phyloP scores from a whole-genome alignment of 2,329 filamentous ascomycete species.

The Colletotrichum higginsianum region DNA sequence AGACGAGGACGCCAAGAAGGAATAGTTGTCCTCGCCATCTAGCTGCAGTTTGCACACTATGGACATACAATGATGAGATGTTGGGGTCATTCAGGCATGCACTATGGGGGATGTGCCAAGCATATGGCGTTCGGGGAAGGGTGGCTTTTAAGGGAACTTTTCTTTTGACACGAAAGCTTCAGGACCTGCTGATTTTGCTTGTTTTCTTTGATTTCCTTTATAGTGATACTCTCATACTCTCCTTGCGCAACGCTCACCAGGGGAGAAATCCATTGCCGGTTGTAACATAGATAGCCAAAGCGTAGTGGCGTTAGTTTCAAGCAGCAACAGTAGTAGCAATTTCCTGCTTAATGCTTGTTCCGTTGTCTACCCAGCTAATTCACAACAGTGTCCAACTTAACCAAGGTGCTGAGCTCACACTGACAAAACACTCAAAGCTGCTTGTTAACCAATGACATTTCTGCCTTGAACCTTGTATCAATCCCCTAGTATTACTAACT shows the following conservation, averaged over 20 bases:
- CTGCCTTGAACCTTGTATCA: too few species aligned
- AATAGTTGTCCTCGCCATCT: constrained; percentile 10
- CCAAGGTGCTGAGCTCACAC: not conserved
- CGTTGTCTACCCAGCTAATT: too few species aligned
- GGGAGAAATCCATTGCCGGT: not conserved
- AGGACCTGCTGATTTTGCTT: constrained; percentile 7
- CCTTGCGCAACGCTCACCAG: not conserved
- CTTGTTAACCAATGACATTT: too few species aligned
- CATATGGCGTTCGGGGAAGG: constrained; percentile 33
- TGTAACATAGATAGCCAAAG: constrained; percentile 38
- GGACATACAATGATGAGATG: constrained; percentile 29
- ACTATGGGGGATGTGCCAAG: constrained; percentile 10
- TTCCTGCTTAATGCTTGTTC: not conserved
- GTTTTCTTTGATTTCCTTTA: constrained; percentile 23
- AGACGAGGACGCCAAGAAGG: constrained; percentile 25
- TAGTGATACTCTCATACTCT: constrained; percentile 30
- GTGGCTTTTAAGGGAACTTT: constrained; percentile 25
- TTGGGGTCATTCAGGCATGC: constrained; percentile 4
- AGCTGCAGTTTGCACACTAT: constrained; percentile 1
- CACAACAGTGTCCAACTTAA: not conserved
- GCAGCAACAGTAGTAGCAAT: constrained; percentile 4
- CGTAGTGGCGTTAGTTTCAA: constrained; percentile 2
- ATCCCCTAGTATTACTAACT: too few species aligned
- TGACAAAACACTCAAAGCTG: too few species aligned
- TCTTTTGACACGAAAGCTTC: constrained; percentile 17